phyloP scores from a whole-genome alignment of 2,329 filamentous ascomycete species.

The Phyllosticta capitalensis region DNA sequence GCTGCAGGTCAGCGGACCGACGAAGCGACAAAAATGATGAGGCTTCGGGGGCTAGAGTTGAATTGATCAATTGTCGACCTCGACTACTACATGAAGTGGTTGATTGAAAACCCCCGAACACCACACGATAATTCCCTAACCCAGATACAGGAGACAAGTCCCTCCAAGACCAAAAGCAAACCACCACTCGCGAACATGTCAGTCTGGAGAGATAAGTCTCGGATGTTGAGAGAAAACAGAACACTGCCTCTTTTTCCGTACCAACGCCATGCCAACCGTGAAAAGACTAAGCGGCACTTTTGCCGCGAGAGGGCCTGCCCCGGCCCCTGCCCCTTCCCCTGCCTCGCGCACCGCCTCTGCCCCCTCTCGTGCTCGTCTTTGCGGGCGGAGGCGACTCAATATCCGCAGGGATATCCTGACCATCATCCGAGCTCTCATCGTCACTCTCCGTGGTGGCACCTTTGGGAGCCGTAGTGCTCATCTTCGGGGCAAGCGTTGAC shows the following conservation, averaged over 20 bases:
- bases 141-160: background rate
- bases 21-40: too few relatives aligned
- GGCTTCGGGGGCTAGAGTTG: too few relatives aligned
- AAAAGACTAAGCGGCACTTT: background rate
- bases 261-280: background rate
- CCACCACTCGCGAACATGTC: background rate
- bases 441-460: constrained; percentile 13
- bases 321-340: background rate
- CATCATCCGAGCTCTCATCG: background rate
- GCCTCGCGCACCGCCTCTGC: background rate
- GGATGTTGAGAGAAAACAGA: too few relatives aligned
- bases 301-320: background rate
- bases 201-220: background rate
- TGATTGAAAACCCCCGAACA: too few relatives aligned
- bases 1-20: too few relatives aligned
- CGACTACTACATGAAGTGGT: too few relatives aligned
- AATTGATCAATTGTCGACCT: too few relatives aligned
- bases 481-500: too few relatives aligned
- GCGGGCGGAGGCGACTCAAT: background rate
- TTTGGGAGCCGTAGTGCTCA: too few relatives aligned
- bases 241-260: background rate
- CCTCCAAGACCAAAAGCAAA: background rate
- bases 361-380: background rate
- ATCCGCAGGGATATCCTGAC: background rate
- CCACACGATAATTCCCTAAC: too few relatives aligned